Base-by-base conservation (phyloP, 1,139 yeast species). In the Zygoascus meyerae region DNA sequence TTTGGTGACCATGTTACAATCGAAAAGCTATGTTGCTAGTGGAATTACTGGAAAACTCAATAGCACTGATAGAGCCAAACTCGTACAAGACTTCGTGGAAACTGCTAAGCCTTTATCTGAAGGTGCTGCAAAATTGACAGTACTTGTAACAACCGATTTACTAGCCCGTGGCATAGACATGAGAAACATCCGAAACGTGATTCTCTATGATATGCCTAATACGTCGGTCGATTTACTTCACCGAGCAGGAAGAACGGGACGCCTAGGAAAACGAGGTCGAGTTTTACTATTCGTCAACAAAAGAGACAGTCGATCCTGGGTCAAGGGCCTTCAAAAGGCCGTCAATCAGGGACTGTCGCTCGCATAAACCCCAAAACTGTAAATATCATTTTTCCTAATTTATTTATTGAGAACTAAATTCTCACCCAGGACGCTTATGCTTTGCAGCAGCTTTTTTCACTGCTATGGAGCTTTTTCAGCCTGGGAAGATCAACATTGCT, bases 241-340 rank as follows among this genome's bases (percentile, higher is more conserved):
- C 62, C 72, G 98, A 52, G 83, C 89, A 3, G 98, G 98, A 1
- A 77, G 98, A 67, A 92, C 97, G 0, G 97, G 97, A 4, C 72
- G 98, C 61, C 83, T 89, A 83, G 85, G 84, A 46, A 89, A 85
- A 61, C 74, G 83, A 38, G 98, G 98, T 14, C 74, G 96, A 52
- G 96, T 86, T 1, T 82, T 87, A 56, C 71, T 90, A 57, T 79
- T 90, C 49, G 75, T 76, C 34, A 83, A 83, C 56, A 80, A 81
- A 54, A 75, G 75, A 56, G 83, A 86, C 43, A 63, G 70, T 30
- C 81, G 83, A 58, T 74, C 85, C 7, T 89, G 95, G 92, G 82
- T 90, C 28, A 82, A 82, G 59, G 95, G 95, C 3, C 71, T 90
- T 41, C 90, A 92, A 34, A 79, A 75, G 52, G 83, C 44, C 5